Evolutionary conservation across 2,329 filamentous ascomycete species (phyloP).

Genomic region (Colletotrichum phormii): DNA sequence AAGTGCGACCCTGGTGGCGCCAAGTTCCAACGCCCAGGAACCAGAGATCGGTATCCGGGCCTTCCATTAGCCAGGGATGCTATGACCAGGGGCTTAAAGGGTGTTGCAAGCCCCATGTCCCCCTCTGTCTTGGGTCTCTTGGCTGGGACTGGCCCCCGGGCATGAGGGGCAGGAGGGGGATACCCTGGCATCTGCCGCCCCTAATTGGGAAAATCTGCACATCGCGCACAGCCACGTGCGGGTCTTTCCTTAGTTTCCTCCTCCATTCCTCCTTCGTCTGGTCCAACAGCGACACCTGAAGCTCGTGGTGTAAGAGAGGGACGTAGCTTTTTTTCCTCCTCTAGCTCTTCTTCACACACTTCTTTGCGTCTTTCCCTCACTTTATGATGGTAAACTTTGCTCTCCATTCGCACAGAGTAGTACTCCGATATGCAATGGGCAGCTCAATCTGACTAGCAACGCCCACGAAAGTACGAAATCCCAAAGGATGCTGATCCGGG

Average conservation of each 20-base stretch:
- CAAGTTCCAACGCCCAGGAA: neutral
- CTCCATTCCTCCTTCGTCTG: neutral
- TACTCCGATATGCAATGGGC: neutral
- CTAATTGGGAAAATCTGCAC: neutral
- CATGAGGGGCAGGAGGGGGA: neutral
- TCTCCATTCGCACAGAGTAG: neutral
- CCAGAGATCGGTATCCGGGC: conserved; percentile 16
- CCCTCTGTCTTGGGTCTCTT: neutral
- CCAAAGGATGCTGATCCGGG: neutral
- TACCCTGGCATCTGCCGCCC: neutral
- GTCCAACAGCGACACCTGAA: conserved; percentile 17
- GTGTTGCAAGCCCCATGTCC: neutral
- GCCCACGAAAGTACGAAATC: neutral
- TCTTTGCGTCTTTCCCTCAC: neutral
- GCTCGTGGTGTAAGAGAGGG: conserved; percentile 17
- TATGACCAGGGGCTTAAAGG: conserved; percentile 25
- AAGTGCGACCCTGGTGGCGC: no score
- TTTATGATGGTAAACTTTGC: neutral
- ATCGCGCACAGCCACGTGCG: conserved; percentile 32
- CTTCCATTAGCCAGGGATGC: conserved; percentile 6
- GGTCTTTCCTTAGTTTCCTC: conserved; percentile 15
- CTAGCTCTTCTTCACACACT: neutral
- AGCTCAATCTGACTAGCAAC: neutral
- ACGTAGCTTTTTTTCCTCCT: neutral
- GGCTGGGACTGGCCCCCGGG: neutral